These are phyloP conservation scores for Diaporthe australafricana DNA, from an alignment of 2,329 filamentous ascomycete species.

Conservation along the genomic window DNA sequence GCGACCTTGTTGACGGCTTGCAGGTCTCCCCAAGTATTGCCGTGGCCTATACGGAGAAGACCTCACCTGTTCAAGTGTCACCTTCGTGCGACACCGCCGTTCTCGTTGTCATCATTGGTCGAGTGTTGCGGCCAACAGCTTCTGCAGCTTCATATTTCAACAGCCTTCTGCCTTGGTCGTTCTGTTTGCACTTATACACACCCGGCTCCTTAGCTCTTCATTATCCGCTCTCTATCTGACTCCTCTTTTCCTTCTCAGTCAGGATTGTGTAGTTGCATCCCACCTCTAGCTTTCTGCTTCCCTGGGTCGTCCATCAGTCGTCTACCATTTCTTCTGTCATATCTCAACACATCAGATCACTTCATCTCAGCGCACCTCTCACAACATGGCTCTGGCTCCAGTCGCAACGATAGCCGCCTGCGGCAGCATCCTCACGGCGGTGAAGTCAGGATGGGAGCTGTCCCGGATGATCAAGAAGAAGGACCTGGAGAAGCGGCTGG, in stretches of 20 bases:
- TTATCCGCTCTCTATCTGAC: neutral
- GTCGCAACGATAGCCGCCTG: constrained; percentile 44
- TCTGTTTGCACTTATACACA: constrained; percentile 32
- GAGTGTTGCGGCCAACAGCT: neutral
- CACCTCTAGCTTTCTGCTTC: neutral
- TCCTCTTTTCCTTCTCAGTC: constrained; percentile 8
- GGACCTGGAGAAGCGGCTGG: constrained; percentile 38
- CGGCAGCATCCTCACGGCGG: constrained; percentile 45
- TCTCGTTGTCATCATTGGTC: neutral
- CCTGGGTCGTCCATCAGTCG: neutral
- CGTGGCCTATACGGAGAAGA: constrained; percentile 19
- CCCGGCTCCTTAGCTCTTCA: constrained; percentile 13
- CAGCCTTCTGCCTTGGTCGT: neutral
- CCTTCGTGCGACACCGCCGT: constrained; percentile 16
- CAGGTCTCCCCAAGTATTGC: neutral
- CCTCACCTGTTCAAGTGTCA: constrained; percentile 9
- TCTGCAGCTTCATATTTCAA: constrained; percentile 1
- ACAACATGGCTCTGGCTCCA: constrained; percentile 42
- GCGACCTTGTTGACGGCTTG: constrained; percentile 7
- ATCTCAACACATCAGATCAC: neutral
- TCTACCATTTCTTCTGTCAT: neutral
- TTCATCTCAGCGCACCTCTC: neutral
- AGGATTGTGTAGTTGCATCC: constrained; percentile 5
- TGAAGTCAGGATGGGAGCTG: constrained; percentile 47
- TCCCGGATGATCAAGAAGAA: constrained; percentile 45